Base-by-base conservation (phyloP, 495 filamentous ascomycete genomes). In the Penicillium bialowiezense region DNA sequence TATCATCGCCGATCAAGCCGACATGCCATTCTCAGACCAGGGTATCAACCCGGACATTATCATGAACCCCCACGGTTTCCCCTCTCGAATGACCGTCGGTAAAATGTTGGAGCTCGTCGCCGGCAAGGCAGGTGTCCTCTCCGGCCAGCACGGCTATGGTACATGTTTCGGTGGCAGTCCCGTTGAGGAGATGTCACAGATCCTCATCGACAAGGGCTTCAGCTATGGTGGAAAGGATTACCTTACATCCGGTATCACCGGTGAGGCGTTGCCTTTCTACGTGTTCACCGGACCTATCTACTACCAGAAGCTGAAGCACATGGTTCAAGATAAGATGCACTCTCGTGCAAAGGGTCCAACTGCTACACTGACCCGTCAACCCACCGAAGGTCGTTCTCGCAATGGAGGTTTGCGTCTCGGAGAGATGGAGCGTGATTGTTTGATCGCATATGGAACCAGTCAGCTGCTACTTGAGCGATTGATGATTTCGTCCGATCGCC, bases 271-370 rank as follows among this genome's bases (percentile, higher is more conserved):
- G 15, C 89, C 92, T 37, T 91, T 90, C 31, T 97, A 99, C 63
- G 91, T 99, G 68, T 99, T 97, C 79, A 95, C 92, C 58, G 93
- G 93, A 0, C 93, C 93, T 3, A 97, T 97, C 69, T 99, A 95
- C 78, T 99, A 99, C 78, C 93, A 99, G 77, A 96, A 96, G 58
- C 83, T 99, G 35, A 99, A 97, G 81, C 93, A 99, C 81, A 99
- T 99, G 93, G 93, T 99, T 24, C 90, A 96, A 65, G 93, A 99
- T 60, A 99, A 99, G 78, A 97, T 99, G 92, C 93, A 99, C 70
- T 89, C 90, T 7, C 90, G 93, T 45, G 82, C 91, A 8, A 85
- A 88, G 36, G 93, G 93, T 3, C 93, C 95, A 2, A 83, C 87
- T 15, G 91, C 91, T 8, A 89, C 92, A 42, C 79, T 99, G 5